Base-by-base conservation (phyloP, 2,329 filamentous ascomycete genomes). In the Hypoxylon sp. region DNA sequence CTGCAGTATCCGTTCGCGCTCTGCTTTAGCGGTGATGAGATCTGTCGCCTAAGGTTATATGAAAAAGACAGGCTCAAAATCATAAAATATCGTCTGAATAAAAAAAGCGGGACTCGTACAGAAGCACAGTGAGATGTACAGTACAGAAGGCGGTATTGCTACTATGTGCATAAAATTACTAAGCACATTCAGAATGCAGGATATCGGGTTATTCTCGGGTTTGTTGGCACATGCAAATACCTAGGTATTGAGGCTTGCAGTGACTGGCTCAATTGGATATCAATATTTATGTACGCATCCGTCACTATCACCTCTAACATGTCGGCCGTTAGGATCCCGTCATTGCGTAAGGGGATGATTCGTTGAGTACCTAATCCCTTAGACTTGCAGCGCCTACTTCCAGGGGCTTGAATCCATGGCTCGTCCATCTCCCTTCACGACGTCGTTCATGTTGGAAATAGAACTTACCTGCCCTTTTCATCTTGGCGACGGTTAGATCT, bases 51-150 rank as follows among this genome's bases (percentile, higher is more conserved):
- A n/a, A n/a, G n/a, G n/a, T n/a, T 19, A 37, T 32, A 8, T 30
- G 26, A 50, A 39, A 4, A 32, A 34, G 19, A 20, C 13, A 19
- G 49, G 54, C 59, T 54, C 50, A 59, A 59, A 59, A 47, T 55
- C 50, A 54, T 49, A 59, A 56, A 64, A 61, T 55, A 53, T 61
- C 39, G 53, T 57, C 50, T 57, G 57, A 58, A 62, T 61, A 61
- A 61, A 61, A 61, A 65, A 56, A 48, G 50, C 46, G 62, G 62
- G 22, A 8, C 48, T 13, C 1, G 37, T 20, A 41, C 10, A 11
- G 8, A 8, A 11, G 17, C 37, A 41, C 37, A 20, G 37, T 41
- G 10, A 3, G 19, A 26, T n/a, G 7, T 4, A 17, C 39, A 43
- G 19, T 37, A 13, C 47, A 8, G 11, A 20, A 3, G 3, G 28